Evolutionary conservation across 1,284 basidiomycete genomes (phyloP).

Genomic region (Wallemia mellicola): DNA sequence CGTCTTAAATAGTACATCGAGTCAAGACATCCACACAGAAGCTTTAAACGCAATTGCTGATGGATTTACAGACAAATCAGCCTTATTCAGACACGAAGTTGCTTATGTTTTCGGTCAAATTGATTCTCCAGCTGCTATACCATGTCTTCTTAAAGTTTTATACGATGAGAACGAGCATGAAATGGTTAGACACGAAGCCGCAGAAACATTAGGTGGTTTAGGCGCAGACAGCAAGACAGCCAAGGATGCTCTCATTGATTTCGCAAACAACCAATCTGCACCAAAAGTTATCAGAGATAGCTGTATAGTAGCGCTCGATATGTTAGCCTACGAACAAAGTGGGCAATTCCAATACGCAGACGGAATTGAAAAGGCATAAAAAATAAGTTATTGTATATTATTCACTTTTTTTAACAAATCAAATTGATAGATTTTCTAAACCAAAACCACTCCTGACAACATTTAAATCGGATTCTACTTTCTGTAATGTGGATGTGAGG

Average conservation of each 20-base stretch:
- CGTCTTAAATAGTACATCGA: conserved; percentile 16
- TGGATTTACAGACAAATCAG: conserved; percentile 60
- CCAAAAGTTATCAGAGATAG: conserved; percentile 81
- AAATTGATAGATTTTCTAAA: not conserved
- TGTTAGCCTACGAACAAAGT: conserved; percentile 90
- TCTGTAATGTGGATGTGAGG: not conserved
- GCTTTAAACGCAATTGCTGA: conserved; percentile 73
- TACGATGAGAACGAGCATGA: conserved; percentile 46
- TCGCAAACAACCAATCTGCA: conserved; percentile 43
- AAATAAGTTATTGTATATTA: not conserved
- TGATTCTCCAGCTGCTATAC: conserved; percentile 60
- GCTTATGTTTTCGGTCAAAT: conserved; percentile 96
- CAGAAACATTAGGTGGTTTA: conserved; percentile 88
- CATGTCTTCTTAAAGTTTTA: conserved; percentile 50
- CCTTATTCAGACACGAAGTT: conserved; percentile 86
- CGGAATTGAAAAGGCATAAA: conserved; percentile 14
- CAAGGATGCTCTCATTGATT: conserved; percentile 35
- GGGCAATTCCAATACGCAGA: conserved; percentile 60
- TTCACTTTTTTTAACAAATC: not conserved
- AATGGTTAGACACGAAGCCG: conserved; percentile 97
- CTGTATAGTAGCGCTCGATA: conserved; percentile 85
- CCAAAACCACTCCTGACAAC: not conserved
- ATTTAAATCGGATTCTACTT: not conserved
- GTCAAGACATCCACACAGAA: conserved; percentile 20
- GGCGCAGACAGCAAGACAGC: conserved; percentile 31